Evolutionary conservation across 2,329 filamentous ascomycete species (phyloP).

Genomic region (Fusarium albidum): DNA sequence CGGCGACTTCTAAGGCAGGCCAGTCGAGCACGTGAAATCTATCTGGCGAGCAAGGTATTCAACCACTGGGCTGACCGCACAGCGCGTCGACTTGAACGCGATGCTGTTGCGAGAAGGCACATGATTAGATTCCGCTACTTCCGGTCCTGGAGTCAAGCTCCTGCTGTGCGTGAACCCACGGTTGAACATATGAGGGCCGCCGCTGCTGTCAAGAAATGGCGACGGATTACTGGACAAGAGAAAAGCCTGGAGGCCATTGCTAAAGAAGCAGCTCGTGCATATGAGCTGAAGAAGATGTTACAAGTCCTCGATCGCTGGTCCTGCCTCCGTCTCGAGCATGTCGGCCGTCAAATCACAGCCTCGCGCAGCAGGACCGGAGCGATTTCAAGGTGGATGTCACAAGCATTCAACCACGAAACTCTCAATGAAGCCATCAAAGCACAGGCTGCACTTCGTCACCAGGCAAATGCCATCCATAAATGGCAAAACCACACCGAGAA

Average conservation of each 20-base stretch:
- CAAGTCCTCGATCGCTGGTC: constrained; percentile 41
- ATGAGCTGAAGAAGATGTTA: constrained; percentile 32
- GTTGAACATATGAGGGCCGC: constrained; percentile 42
- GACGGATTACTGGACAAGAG: constrained; percentile 41
- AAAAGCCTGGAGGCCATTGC: constrained; percentile 40
- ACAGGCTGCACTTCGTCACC: constrained; percentile 23
- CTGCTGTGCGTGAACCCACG: constrained; percentile 41
- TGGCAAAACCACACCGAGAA: constrained; percentile 33
- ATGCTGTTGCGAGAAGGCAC: constrained; percentile 73
- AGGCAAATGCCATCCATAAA: constrained; percentile 27
- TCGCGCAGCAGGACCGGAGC: constrained; percentile 27
- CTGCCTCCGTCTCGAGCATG: constrained; percentile 36
- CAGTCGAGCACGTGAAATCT: constrained; percentile 69
- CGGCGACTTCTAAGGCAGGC: constrained; percentile 57
- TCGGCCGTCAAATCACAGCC: constrained; percentile 30
- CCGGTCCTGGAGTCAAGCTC: constrained; percentile 46
- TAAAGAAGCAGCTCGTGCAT: constrained; percentile 29
- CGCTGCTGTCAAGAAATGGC: constrained; percentile 46
- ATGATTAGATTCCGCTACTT: constrained; percentile 67
- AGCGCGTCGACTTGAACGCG: constrained; percentile 70
- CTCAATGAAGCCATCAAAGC: constrained; percentile 28
- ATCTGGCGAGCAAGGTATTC: constrained; percentile 56
- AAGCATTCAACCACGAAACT: constrained; percentile 19
- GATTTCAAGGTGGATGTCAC: constrained; percentile 35
- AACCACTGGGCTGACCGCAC: constrained; percentile 71